Evolutionary conservation across 768 basidiomycete species (phyloP), one percentile per base, ranked within the genome.

Genomic region (Pisolithus orientalis): DNA sequence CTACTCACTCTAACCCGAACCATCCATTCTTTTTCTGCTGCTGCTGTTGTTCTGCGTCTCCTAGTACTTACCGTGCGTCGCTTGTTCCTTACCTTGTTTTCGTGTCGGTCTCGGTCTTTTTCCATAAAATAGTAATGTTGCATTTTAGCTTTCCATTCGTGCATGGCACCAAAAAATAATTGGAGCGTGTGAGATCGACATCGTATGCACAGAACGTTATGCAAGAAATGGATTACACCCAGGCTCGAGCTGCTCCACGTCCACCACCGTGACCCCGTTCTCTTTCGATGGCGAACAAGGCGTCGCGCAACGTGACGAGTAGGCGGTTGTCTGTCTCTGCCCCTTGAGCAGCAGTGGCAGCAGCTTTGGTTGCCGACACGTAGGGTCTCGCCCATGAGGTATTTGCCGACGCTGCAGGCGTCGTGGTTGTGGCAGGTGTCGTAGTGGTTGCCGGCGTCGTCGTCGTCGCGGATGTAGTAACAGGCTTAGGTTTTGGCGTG

Each of bases 181-280:
- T 13, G 21, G 21, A 29, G 7, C 28, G 28, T 29, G 28, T 29
- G 5, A 5, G 5, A 7, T 39, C 11, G 11, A 39, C 13, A 5
- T 14, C 39, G 17, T 21, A 42, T 7, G 25, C 9, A 21, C n/a
- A 17, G 17, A 42, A 21, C 11, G 25, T 7, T 21, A 21, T 21
- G 11, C 40, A 24, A 4, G 25, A 21, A 42, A 21, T 42, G 27
- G 39, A 40, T 68, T 59, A 82, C 32, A 75, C 75, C 82, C 82
- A 88, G 37, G 85, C 85, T 40, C 78, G 74, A 17, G 87, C 88
- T 37, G 87, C 78, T 3, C 89, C 90, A 52, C 80, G 72, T 6
- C 90, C 90, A 28, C 84, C 89, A 25, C 90, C 90, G 65, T 93
- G 90, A 5, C 88, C 89, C 44, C 82, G 71, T 67, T 93, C 90